phyloP scores from a whole-genome alignment of 306 rosid genomes.

The Castanea mollissima region DNA sequence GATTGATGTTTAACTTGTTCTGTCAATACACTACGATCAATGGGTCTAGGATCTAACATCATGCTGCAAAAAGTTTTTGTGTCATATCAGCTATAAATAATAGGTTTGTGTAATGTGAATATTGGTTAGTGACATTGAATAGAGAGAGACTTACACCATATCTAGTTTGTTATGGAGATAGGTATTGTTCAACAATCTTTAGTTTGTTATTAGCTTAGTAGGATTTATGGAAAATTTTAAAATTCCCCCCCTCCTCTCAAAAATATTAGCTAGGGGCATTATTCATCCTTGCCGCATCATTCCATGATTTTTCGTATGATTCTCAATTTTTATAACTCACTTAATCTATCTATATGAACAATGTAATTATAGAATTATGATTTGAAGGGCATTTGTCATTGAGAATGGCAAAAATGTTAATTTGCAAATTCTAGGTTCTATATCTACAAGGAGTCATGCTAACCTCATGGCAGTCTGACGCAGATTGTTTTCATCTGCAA shows the following conservation, averaged over 20 bases:
- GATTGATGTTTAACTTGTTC: too few relatives aligned
- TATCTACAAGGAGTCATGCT: constrained; percentile 22
- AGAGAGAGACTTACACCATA: neutral
- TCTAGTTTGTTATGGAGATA: too few relatives aligned
- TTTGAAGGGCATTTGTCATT: constrained; percentile 6
- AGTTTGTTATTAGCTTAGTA: too few relatives aligned
- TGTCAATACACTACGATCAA: too few relatives aligned
- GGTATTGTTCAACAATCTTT: too few relatives aligned
- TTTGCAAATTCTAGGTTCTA: constrained; percentile 20
- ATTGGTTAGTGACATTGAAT: too few relatives aligned
- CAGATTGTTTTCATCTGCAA: constrained; percentile 18
- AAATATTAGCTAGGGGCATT: neutral
- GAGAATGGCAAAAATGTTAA: constrained; percentile 27
- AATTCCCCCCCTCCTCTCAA: too few relatives aligned
- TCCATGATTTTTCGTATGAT: neutral
- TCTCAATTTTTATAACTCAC: neutral
- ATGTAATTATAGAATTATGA: neutral
- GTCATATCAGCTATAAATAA: too few relatives aligned
- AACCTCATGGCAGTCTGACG: constrained; percentile 24
- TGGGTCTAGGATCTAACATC: too few relatives aligned
- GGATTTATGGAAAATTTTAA: too few relatives aligned
- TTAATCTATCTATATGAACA: neutral
- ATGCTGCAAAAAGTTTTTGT: too few relatives aligned
- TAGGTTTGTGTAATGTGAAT: too few relatives aligned
- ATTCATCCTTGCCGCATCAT: neutral